Percentiles rank a stretch among this genome's conserved stretches.
phyloP scores from a whole-genome alignment of 768 basidiomycete species.

The Hypholoma sublateritium region DNA sequence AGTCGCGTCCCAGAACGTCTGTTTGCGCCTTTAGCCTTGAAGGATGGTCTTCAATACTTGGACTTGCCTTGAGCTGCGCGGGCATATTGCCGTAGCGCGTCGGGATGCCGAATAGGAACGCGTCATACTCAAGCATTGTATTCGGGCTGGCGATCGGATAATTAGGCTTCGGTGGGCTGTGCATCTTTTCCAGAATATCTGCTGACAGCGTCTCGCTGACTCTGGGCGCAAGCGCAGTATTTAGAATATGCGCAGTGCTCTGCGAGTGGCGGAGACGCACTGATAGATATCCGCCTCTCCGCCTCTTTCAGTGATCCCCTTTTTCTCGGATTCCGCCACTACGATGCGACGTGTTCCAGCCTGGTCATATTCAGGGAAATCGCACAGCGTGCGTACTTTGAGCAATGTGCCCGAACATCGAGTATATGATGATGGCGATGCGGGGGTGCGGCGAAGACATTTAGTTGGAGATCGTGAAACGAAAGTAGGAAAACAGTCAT shows the following conservation, averaged over 20 bases:
- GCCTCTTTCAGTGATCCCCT: slow-evolving; percentile 35
- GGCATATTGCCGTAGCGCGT: slow-evolving; percentile 79
- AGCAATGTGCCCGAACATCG: slow-evolving; percentile 62
- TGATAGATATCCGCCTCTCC: slow-evolving; percentile 41
- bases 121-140: slow-evolving; percentile 56
- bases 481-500: neutral
- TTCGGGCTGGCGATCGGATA: slow-evolving; percentile 58
- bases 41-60: neutral
- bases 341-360: neutral
- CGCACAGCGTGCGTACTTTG: slow-evolving; percentile 16
- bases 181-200: slow-evolving; percentile 59
- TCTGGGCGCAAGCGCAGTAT: slow-evolving; percentile 26
- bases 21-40: neutral
- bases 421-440: slow-evolving; percentile 72
- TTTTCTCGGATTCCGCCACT: slow-evolving; percentile 46
- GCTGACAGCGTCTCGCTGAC: slow-evolving; percentile 65
- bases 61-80: slow-evolving; percentile 47
- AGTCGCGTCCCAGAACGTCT: slow-evolving; percentile 78
- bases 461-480: neutral
- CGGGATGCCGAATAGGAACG: slow-evolving; percentile 67
- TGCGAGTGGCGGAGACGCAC: slow-evolving; percentile 18
- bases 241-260: neutral
- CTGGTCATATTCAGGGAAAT: neutral
- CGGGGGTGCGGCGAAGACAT: slow-evolving; percentile 32
- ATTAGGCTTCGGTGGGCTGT: slow-evolving; percentile 56